Conservation (phyloP, 306 rosid species). For the Elaeagnus macrophylla region DNA sequence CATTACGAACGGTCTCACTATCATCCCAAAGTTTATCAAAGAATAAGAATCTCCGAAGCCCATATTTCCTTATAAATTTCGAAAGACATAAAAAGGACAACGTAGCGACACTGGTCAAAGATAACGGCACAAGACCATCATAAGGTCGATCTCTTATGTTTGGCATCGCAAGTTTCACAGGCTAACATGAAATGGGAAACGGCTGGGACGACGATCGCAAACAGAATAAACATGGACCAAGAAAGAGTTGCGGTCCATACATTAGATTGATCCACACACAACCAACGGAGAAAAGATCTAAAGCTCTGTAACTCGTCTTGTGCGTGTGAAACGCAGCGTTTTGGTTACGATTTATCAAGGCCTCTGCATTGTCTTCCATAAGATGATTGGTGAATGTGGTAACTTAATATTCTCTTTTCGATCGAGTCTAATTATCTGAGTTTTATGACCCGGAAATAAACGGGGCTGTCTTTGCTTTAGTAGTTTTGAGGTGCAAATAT, state of each 20-base stretch:
- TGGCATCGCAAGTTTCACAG: slow-evolving; percentile 53
- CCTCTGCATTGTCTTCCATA: slow-evolving; percentile 24
- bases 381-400: no score
- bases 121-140: slow-evolving; percentile 62
- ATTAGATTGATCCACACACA: slow-evolving; percentile 87
- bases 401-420: neutral
- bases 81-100: slow-evolving; percentile 68
- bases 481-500: no score
- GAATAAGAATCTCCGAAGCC: slow-evolving; percentile 69
- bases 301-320: slow-evolving; percentile 65
- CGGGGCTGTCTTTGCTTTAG: no score
- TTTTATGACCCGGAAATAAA: no score
- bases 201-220: slow-evolving; percentile 50
- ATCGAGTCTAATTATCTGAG: no score
- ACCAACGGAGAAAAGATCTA: slow-evolving; percentile 72
- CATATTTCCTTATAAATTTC: slow-evolving; percentile 42
- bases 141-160: slow-evolving; percentile 68
- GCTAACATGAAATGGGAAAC: slow-evolving; percentile 55
- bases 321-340: slow-evolving; percentile 42
- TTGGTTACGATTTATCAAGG: slow-evolving; percentile 16
- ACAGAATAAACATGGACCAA: slow-evolving; percentile 54
- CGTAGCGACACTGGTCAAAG: slow-evolving; percentile 49
- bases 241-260: slow-evolving; percentile 46
- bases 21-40: slow-evolving; percentile 72
- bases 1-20: slow-evolving; percentile 56